Base-by-base conservation (phyloP, 345 rosid species). In the Salix dunnii region DNA sequence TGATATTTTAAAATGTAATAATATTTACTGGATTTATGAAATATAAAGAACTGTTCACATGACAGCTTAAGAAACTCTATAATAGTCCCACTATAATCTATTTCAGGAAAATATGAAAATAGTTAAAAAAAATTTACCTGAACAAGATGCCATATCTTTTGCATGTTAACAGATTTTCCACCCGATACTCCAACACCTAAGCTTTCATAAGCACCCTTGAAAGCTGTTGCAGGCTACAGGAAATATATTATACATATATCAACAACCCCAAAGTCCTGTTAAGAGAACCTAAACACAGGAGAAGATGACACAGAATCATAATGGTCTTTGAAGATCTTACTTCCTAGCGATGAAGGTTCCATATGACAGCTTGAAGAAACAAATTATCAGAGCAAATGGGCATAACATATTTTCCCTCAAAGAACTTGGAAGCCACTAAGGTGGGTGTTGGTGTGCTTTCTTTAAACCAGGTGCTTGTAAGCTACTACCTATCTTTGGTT, bases 91-190 rank as follows among this genome's bases (percentile, higher is more conserved):
- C 40, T 64, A 64, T 4, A 64, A 64, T 30, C 68, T 64, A 30
- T 33, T 30, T 43, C 42, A 48, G 74, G 60, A 31, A 73, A 68
- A 27, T 28, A 40, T 43, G 74, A 65, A 62, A 79, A 35, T 42
- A 16, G 58, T 55, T 60, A 66, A 31, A 60, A 76, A 65, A 33
- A 35, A 13, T 49, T 49, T 80, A 91, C 99, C 98, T 90, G 91
- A 82, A 94, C 85, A 84, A 96, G 97, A 85, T 92, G 95, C 99
- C 99, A 96, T 80, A 96, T 92, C 85, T 96, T 96, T 86, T 91
- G 98, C 89, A 94, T 82, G 83, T 77, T 90, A 81, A 94, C 97
- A 78, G 98, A 96, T 82, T 93, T 96, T 63, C 97, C 95, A 77
- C 90, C 88, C 77, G 98, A 88, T 69, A 87, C 79, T 80, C 85